Evolutionary conservation across 2,329 filamentous ascomycete species (phyloP).

Genomic region (Colletotrichum eleusines): DNA sequence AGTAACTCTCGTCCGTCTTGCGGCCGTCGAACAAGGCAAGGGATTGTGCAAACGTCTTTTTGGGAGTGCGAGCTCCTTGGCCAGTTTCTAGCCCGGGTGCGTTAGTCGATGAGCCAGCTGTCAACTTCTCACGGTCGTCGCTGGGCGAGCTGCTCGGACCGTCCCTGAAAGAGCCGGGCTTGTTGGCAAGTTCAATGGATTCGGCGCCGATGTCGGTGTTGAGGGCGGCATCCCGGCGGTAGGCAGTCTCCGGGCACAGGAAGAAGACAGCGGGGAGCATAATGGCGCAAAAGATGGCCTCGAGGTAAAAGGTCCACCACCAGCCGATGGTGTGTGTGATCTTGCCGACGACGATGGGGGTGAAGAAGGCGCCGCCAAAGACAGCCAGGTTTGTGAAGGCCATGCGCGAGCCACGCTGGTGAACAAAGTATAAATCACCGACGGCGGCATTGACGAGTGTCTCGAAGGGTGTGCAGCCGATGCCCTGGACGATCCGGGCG

Average conservation of each 20-base stretch:
- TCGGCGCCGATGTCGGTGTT: constrained; percentile 74
- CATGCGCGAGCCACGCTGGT: constrained; percentile 87
- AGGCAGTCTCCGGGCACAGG: constrained; percentile 85
- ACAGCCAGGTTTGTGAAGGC: constrained; percentile 75
- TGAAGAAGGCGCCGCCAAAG: constrained; percentile 71
- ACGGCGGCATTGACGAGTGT: constrained; percentile 89
- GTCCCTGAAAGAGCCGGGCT: background rate
- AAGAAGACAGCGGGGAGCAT: constrained; percentile 80
- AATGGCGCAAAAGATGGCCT: constrained; percentile 83
- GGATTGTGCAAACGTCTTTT: constrained; percentile 70
- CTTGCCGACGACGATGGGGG: constrained; percentile 90
- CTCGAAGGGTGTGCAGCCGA: constrained; percentile 90
- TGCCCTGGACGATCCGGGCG: constrained; percentile 86
- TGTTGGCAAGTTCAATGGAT: constrained; percentile 46
- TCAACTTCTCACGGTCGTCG: constrained; percentile 20
- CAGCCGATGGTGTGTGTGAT: constrained; percentile 83
- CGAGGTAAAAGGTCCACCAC: constrained; percentile 89
- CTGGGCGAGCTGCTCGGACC: background rate
- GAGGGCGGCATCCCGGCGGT: constrained; percentile 72
- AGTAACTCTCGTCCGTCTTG: constrained; percentile 82
- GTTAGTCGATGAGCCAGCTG: background rate
- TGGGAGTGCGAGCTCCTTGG: constrained; percentile 50
- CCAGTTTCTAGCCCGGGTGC: background rate
- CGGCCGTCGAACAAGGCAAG: constrained; percentile 82
- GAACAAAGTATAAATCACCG: constrained; percentile 91